A percentile compares a stretch with the other conserved stretches of the same genome.
phyloP scores from a whole-genome alignment of 805 yeast genomes.

The Wickerhamomyces xylosicus region DNA sequence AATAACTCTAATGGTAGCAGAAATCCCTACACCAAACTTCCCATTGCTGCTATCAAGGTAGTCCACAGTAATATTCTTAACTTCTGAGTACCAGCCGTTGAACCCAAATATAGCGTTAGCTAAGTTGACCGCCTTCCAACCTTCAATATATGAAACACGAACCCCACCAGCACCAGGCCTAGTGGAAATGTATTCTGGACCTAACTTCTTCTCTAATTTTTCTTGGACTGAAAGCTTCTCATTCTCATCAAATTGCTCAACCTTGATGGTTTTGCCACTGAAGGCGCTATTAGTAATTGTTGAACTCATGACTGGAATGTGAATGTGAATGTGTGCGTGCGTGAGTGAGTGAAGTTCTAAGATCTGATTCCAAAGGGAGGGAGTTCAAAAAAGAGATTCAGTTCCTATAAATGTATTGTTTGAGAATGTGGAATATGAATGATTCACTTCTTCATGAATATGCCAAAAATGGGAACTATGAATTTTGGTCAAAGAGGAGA shows the following conservation, averaged over 20 bases:
- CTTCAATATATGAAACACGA: constrained; percentile 66
- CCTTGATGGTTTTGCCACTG: background rate
- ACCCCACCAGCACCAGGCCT: constrained; percentile 69
- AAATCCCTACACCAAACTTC: constrained; percentile 52
- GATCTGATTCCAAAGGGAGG: too few relatives aligned
- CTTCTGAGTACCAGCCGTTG: constrained; percentile 75
- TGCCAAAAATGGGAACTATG: too few relatives aligned
- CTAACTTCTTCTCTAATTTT: constrained; percentile 38
- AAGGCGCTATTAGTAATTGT: background rate
- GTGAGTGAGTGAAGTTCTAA: too few relatives aligned
- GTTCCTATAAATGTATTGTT: too few relatives aligned
- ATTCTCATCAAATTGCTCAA: background rate
- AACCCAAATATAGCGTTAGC: constrained; percentile 80
- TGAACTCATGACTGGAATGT: background rate
- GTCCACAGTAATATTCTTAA: constrained; percentile 55
- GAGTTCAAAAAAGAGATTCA: too few relatives aligned
- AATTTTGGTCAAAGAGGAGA: too few relatives aligned
- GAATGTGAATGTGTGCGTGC: too few relatives aligned
- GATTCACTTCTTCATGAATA: too few relatives aligned
- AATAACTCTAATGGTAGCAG: constrained; percentile 64
- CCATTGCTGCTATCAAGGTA: constrained; percentile 57
- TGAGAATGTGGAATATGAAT: too few relatives aligned
- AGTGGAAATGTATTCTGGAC: constrained; percentile 70
- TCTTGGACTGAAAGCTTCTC: constrained; percentile 18
- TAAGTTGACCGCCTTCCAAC: constrained; percentile 72